Base-by-base conservation (phyloP, 2,329 filamentous ascomycete species). In the Chalaropsis thielavioides region DNA sequence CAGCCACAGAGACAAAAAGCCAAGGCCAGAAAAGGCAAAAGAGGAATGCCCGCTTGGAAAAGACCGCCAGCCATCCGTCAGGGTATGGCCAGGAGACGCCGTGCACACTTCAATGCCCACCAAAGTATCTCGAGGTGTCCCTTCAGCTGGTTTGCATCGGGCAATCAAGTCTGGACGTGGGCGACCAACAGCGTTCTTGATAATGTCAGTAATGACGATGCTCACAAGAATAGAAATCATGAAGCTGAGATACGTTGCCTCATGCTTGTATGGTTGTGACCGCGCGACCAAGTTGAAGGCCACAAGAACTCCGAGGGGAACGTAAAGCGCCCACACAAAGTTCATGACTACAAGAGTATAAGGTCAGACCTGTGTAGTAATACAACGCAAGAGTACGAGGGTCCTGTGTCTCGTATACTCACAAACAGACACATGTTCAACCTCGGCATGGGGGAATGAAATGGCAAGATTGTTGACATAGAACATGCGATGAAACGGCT, bases 401-500 rank as follows among this genome's bases (percentile, higher is more conserved):
- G 15, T 46, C 15, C 6, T 17, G 1, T 56, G 24, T 35, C 24
- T 15, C 13, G 31, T 31, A 54, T 10, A 78, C 85, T 69, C 79
- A 88, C 87, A 73, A 15, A 95, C 85, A 7, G 90, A 80, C 0
- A 99, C 94, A 68, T 91, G 83, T 75, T 99, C 92, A 62, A 87
- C 76, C 65, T 87, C 80, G 24, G 94, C 90, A 75, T 95, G 88
- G 0, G 94, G 94, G 72, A 88, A 96, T 69, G 90, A 86, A 67
- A 97, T 90, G 61, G 84, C 79, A 27, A 89, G 81, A 73, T 97
- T 90, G 73, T 91, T 88, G 68, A 97, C 82, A 69, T 84, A 88
- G 77, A 99, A 97, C 84, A 96, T 88, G 76, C 90, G 90, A 74
- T 97, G 91, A 73, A 97, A 97, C 0, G 94, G 94, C 67, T 87